Percentiles rank a stretch among this genome's conserved stretches.
These are phyloP conservation scores for Ligustrum vulgare DNA, from an alignment of 257 asterid species.

Conservation along the genomic window DNA sequence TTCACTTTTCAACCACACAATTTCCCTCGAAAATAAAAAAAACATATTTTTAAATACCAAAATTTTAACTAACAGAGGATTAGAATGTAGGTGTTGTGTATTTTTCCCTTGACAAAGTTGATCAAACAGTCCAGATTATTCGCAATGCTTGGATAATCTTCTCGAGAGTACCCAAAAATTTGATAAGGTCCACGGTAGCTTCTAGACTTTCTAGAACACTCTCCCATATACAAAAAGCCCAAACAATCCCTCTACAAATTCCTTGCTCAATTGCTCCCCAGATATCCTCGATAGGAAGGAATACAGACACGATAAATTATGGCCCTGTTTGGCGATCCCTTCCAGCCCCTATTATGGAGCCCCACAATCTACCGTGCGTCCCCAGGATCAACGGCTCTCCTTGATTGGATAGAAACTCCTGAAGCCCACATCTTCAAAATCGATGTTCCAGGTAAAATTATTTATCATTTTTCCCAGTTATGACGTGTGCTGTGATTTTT, in stretches of 20 bases:
- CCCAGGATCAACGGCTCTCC: conserved; percentile 60
- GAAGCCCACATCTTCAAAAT: conserved; percentile 69
- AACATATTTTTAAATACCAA: too few species aligned
- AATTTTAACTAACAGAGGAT: too few species aligned
- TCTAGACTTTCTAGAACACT: conserved; percentile 35
- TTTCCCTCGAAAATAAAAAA: too few species aligned
- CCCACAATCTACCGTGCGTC: conserved; percentile 46
- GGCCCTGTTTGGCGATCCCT: conserved; percentile 71
- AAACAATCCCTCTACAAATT: neutral
- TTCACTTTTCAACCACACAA: too few species aligned
- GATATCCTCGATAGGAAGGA: neutral
- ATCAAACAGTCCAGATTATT: too few species aligned
- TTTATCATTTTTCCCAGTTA: neutral
- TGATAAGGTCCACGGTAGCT: conserved; percentile 39
- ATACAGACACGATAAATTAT: conserved; percentile 13
- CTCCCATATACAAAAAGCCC: neutral
- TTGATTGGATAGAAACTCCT: conserved; percentile 76
- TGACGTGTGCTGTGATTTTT: too few species aligned
- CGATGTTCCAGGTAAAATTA: conserved; percentile 62
- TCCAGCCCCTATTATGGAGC: conserved; percentile 54
- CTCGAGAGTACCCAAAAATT: conserved; percentile 26
- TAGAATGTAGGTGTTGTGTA: too few species aligned
- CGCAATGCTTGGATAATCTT: conserved; percentile 7
- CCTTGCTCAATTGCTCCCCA: neutral
- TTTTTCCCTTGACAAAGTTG: too few species aligned